These are phyloP conservation scores for Cardamine resedifolia DNA, from an alignment of 345 rosid species.

Conservation along the genomic window DNA sequence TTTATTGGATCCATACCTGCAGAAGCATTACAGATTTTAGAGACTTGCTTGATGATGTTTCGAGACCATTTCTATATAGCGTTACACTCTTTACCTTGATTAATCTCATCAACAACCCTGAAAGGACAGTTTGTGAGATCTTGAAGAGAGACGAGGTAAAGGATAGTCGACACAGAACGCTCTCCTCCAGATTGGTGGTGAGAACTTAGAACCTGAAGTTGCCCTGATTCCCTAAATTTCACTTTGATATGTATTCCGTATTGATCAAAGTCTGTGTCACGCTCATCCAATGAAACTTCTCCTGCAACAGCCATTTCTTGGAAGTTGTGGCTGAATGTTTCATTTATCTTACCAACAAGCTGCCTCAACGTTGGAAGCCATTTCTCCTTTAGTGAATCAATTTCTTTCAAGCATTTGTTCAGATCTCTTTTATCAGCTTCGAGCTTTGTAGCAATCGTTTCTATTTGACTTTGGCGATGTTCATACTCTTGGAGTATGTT, in stretches of 20 bases:
- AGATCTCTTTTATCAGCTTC: conserved; percentile 67
- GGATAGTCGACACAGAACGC: conserved; percentile 91
- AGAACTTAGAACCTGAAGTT: conserved; percentile 89
- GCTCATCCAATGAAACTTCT: conserved; percentile 90
- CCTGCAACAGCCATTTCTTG: conserved; percentile 98
- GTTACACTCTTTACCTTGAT: conserved; percentile 60
- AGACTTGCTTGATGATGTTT: neutral
- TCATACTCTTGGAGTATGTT: conserved; percentile 82
- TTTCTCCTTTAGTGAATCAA: conserved; percentile 65
- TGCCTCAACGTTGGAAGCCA: conserved; percentile 92
- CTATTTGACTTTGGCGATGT: conserved; percentile 67
- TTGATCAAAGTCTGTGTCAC: conserved; percentile 71
- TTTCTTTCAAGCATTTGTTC: conserved; percentile 57
- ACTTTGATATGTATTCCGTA: conserved; percentile 89
- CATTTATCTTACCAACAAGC: conserved; percentile 78
- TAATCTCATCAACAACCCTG: conserved; percentile 96
- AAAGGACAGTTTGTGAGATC: conserved; percentile 97
- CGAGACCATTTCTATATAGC: neutral
- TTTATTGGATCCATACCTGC: conserved; percentile 97
- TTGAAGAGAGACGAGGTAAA: conserved; percentile 95
- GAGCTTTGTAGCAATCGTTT: conserved; percentile 46
- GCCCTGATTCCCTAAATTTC: conserved; percentile 88
- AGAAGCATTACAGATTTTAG: conserved; percentile 10
- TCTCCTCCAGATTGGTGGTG: conserved; percentile 99
- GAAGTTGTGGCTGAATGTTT: conserved; percentile 85